Evolutionary conservation across 495 filamentous ascomycete genomes (phyloP), one percentile per base, ranked within the genome.

Genomic region (Staphylotrichum tortipilum): DNA sequence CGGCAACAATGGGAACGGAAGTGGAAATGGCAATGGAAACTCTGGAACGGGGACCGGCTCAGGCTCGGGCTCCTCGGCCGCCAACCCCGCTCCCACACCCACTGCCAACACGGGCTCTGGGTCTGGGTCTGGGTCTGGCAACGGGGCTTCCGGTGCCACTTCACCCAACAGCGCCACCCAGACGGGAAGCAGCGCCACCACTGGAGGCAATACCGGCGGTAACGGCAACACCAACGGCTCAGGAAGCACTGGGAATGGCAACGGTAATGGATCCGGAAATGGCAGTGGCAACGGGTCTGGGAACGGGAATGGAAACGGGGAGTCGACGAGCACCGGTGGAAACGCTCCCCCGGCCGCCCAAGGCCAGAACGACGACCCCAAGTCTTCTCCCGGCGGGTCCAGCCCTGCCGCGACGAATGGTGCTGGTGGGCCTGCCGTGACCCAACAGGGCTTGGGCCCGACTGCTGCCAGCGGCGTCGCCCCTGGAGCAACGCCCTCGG

Each of bases 101-200:
- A 24, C 22, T 14, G 54, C 42, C 0, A 37, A 29, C 0, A 40
- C 29, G 3, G 54, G 41, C 12, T 45, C 49, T 24, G 47, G 47
- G 1, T 22, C 47, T 6, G 48, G 47, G 14, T 44, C 50, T 12
- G 45, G 51, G 4, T 47, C 45, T 2, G 54, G 52, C 3, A 37
- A n/a, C 14, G 55, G 44, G 14, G n/a, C n/a, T n/a, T n/a, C n/a
- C n/a, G 17, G 5, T 3, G 43, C 26, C 6, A 28, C 26, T 28
- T 5, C 6, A 28, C 6, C 6, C 26, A 28, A 28, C 26, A 28
- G 26, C 26, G 26, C 6, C 6, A 10, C 6, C 6, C 26, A 28
- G 26, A 2, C 26, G 24, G 47, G 41, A n/a, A 24, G 33, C 7
- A 31, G 26, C 26, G n/a, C n/a, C n/a, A 28, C 1, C 26, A 40